Conservation (phyloP, 306 rosid genomes). For the Glycyrrhiza uralensis region DNA sequence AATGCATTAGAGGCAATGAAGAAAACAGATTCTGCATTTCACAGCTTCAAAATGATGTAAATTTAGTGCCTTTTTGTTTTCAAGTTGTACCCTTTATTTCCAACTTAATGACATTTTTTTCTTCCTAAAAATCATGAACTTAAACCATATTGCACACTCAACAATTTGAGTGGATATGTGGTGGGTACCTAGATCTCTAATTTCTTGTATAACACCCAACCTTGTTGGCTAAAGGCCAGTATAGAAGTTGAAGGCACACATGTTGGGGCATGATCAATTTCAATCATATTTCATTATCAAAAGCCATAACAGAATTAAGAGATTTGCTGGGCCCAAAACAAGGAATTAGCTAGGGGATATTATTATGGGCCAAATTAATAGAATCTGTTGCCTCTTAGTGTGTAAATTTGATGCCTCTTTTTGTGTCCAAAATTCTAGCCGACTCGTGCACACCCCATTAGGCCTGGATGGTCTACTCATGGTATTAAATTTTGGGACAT, state of each 20-base stretch:
- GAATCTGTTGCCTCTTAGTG: not conserved
- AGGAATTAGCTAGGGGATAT: conserved; percentile 15
- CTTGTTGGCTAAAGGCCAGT: conserved; percentile 25
- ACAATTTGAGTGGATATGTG: conserved; percentile 12
- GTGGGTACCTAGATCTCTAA: conserved; percentile 35
- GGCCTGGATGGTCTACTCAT: conserved; percentile 20
- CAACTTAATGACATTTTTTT: not conserved
- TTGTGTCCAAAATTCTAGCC: conserved; percentile 4
- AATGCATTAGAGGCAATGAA: not conserved
- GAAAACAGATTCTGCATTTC: not conserved
- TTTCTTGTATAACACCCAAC: conserved; percentile 28
- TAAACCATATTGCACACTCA: not conserved
- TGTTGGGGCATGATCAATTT: conserved; percentile 18
- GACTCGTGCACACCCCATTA: not conserved
- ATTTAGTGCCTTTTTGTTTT: no score
- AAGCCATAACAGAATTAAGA: conserved; percentile 12
- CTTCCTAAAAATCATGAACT: no score
- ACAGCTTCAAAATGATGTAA: not conserved
- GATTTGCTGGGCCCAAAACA: conserved; percentile 38
- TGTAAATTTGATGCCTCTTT: not conserved
- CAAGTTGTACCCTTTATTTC: not conserved
- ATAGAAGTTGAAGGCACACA: conserved; percentile 33
- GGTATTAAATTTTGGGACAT: not conserved
- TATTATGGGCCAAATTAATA: conserved; percentile 7
- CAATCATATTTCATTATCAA: not conserved